Base-by-base conservation (phyloP, 306 rosid genomes). In the Abrus pulchellus region DNA sequence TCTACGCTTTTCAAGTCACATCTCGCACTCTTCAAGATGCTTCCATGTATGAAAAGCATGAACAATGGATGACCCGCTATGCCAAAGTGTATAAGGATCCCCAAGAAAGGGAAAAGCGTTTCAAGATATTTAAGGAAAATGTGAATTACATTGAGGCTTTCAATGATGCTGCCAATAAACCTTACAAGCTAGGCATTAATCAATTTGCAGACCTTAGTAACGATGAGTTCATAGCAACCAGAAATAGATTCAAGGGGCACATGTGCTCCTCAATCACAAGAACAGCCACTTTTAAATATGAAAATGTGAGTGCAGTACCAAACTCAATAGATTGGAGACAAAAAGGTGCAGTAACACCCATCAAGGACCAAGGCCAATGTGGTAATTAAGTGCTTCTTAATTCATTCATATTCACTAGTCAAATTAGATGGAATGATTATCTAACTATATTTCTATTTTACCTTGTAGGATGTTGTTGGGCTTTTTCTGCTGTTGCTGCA, bases 401-500 rank as follows among this genome's bases (percentile, higher is more conserved):
- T 36, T 30, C 36, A 65, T 50, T 56, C 6, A 20, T 11, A 36
- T 61, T 67, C 9, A 5, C 9, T 9, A 10, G 20, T 29, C 40
- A 9, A 6, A 11, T 28, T 5, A 52, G 20, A 44, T 7, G 38
- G 9, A 20, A 36, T 14, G 28, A 1, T 38, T 32, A 38, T 64
- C 64, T 70, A 69, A 80, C 76, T 20, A 5, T 5, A 20, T 3
- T 20, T 64, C n/a, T 6, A 44, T n/a, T 52, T 45, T 7, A 27
- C 27, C 13, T 44, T 79, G 67, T 12, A 85, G 88, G 84, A 32
- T 75, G 87, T 32, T 82, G 88, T 4, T 79, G 88, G 88, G 88
- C 87, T 0, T 88, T 85, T 80, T 81, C 90, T 48, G 87, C 87
- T 20, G 84, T 81, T 30, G 89, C 84, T 12, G 84, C 90, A 41